These are phyloP conservation scores for Ophiostoma novo-ulmi DNA, from an alignment of 2,329 filamentous ascomycete genomes.

Conservation along the genomic window DNA sequence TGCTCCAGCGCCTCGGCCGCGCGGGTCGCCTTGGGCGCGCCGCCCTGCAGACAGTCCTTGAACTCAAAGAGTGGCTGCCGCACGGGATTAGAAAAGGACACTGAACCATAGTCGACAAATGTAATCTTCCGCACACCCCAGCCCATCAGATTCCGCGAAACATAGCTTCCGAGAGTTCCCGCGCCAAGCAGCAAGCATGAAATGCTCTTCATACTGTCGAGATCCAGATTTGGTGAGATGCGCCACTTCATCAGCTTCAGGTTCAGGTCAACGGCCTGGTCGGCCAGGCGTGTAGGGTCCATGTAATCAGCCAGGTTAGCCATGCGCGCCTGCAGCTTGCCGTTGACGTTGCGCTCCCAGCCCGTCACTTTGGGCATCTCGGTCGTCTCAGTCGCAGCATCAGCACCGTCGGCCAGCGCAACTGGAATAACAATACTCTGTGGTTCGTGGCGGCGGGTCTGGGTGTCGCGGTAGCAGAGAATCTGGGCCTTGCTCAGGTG, in stretches of 20 bases:
- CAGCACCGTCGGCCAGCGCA: conserved; percentile 42
- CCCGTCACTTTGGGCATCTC: conserved; percentile 85
- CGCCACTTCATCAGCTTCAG: conserved; percentile 99
- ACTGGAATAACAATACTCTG: conserved; percentile 74
- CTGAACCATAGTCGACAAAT: conserved; percentile 86
- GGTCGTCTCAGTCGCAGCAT: conserved; percentile 35
- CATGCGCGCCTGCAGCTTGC: conserved; percentile 71
- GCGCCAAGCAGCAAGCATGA: conserved; percentile 88
- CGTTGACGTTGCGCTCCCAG: conserved; percentile 80
- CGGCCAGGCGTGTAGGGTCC: conserved; percentile 80
- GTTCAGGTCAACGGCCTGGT: conserved; percentile 93
- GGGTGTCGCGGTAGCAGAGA: conserved; percentile 83
- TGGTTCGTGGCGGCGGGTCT: conserved; percentile 69
- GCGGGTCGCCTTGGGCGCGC: conserved; percentile 72
- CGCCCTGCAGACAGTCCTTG: conserved; percentile 79
- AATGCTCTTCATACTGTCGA: conserved; percentile 82
- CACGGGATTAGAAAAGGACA: conserved; percentile 95
- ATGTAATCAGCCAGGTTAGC: conserved; percentile 88
- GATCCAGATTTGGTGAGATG: conserved; percentile 78
- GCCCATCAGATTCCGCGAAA: conserved; percentile 83
- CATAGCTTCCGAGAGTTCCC: conserved; percentile 89
- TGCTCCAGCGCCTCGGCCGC: conserved; percentile 75
- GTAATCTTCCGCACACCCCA: conserved; percentile 96
- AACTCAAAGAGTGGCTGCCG: conserved; percentile 90
- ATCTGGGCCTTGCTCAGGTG: conserved; percentile 72